phyloP scores from a whole-genome alignment of 805 yeast species.

The Suhomyces tanzawaensis region DNA sequence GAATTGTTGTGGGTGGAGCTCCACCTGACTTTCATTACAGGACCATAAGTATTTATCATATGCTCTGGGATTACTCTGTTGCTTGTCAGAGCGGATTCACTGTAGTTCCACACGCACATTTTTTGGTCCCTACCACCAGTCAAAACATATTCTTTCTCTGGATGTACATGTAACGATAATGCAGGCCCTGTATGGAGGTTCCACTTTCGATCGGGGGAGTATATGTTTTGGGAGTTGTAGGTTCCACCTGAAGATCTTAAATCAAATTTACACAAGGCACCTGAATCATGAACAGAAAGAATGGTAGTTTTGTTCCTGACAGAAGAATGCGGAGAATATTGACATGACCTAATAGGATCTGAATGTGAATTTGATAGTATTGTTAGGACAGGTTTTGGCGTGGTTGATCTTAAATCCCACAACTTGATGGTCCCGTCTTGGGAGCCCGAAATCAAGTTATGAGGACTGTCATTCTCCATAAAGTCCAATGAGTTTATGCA shows the following conservation, averaged over 20 bases:
- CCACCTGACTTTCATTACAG: constrained; percentile 79
- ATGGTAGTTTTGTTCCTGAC: constrained; percentile 42
- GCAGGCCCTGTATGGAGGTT: constrained; percentile 94
- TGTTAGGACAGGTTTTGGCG: constrained; percentile 46
- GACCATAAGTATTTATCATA: constrained; percentile 70
- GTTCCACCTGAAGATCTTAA: constrained; percentile 40
- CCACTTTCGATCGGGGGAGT: constrained; percentile 68
- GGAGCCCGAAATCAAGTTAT: constrained; percentile 52
- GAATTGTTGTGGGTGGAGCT: constrained; percentile 21
- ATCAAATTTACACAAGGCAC: constrained; percentile 85
- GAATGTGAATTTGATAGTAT: constrained; percentile 54
- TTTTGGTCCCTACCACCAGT: constrained; percentile 93
- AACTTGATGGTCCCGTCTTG: constrained; percentile 77
- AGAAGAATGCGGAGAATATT: constrained; percentile 51
- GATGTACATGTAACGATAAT: constrained; percentile 84
- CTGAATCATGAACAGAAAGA: constrained; percentile 84
- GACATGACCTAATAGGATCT: constrained; percentile 65
- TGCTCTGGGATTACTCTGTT: constrained; percentile 53
- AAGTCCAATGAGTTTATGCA: constrained; percentile 43
- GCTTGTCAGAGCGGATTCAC: constrained; percentile 20
- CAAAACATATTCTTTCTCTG: constrained; percentile 71
- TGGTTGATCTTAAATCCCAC: constrained; percentile 63
- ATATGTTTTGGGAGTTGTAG: constrained; percentile 8
- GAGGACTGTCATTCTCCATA: constrained; percentile 17
- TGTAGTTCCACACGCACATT: constrained; percentile 68